These are phyloP conservation scores for Candolleomyces eurysporus DNA, from an alignment of 768 basidiomycete genomes.

Conservation along the genomic window DNA sequence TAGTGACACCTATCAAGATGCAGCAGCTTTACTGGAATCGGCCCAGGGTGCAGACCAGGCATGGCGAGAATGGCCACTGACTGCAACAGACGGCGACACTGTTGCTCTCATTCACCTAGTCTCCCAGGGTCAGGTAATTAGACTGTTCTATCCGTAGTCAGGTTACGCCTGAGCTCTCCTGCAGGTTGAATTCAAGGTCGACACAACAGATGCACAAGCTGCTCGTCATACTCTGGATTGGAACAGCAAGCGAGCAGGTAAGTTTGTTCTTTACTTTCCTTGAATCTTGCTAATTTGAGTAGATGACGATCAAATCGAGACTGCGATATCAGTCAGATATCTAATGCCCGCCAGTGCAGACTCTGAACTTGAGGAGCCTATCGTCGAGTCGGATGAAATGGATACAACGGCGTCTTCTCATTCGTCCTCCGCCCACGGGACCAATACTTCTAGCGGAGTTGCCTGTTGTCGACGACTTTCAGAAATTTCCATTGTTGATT, in stretches of 20 bases:
- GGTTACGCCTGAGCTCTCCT: not conserved
- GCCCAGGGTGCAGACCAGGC: slow-evolving; percentile 45
- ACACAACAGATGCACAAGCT: slow-evolving; percentile 57
- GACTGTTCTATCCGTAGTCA: not conserved
- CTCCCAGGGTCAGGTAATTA: slow-evolving; percentile 71
- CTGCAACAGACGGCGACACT: slow-evolving; percentile 78
- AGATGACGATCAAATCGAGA: slow-evolving; percentile 89
- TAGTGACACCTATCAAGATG: slow-evolving; percentile 70
- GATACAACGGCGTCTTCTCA: slow-evolving; percentile 1
- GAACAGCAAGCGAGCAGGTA: slow-evolving; percentile 90
- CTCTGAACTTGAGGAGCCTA: slow-evolving; percentile 7
- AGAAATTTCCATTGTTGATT: slow-evolving; percentile 38
- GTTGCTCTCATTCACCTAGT: slow-evolving; percentile 76
- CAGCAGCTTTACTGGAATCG: slow-evolving; percentile 56
- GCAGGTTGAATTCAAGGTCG: slow-evolving; percentile 73
- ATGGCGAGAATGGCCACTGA: slow-evolving; percentile 78
- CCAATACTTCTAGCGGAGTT: slow-evolving; percentile 34
- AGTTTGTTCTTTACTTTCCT: slow-evolving; percentile 12
- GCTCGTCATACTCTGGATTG: slow-evolving; percentile 64
- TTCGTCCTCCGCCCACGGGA: slow-evolving; percentile 38
- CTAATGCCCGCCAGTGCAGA: slow-evolving; percentile 20
- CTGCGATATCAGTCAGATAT: slow-evolving; percentile 49
- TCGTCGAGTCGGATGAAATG: not conserved
- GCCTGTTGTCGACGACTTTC: slow-evolving; percentile 47
- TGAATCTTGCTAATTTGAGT: not conserved